Evolutionary conservation across 1,284 basidiomycete genomes (phyloP).

Genomic region (Ustilago lituana): DNA sequence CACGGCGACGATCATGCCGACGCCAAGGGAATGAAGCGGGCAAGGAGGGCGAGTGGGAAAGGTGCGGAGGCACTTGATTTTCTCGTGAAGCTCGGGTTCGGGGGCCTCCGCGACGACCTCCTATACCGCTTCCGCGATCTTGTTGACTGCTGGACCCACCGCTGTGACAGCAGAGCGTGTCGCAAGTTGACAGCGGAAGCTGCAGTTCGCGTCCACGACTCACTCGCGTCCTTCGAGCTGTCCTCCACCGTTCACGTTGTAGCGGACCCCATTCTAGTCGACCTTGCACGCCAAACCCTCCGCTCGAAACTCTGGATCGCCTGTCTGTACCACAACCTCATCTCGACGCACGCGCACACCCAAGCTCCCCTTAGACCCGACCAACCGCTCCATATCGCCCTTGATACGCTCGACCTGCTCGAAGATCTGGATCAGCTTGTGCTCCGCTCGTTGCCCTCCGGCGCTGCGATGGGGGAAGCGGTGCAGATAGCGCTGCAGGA

Average conservation of each 20-base stretch:
- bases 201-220: constrained; percentile 26
- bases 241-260: not conserved
- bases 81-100: constrained; percentile 23
- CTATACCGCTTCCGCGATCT: constrained; percentile 3
- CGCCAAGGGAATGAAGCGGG: not conserved
- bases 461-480: not conserved
- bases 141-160: constrained; percentile 11
- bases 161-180: not conserved
- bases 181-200: constrained; percentile 1
- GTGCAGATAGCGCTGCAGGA: constrained; percentile 12
- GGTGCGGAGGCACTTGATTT: constrained; percentile 7
- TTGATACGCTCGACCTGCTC: constrained; percentile 42
- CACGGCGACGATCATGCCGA: not conserved
- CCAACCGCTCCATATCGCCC: constrained; percentile 39
- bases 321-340: constrained; percentile 25
- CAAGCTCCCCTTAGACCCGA: constrained; percentile 25
- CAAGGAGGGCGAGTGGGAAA: too few relatives aligned
- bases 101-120: constrained; percentile 7
- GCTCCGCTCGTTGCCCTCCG: constrained; percentile 1
- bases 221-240: constrained; percentile 17
- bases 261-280: constrained; percentile 29
- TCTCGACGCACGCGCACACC: constrained; percentile 10
- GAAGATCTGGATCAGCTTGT: constrained; percentile 37
- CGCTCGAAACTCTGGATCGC: constrained; percentile 32
- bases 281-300: constrained; percentile 31